Evolutionary conservation across 2,329 filamentous ascomycete genomes (phyloP), one percentile per base, ranked within the genome.

Genomic region (Aspergillus calidoustus): DNA sequence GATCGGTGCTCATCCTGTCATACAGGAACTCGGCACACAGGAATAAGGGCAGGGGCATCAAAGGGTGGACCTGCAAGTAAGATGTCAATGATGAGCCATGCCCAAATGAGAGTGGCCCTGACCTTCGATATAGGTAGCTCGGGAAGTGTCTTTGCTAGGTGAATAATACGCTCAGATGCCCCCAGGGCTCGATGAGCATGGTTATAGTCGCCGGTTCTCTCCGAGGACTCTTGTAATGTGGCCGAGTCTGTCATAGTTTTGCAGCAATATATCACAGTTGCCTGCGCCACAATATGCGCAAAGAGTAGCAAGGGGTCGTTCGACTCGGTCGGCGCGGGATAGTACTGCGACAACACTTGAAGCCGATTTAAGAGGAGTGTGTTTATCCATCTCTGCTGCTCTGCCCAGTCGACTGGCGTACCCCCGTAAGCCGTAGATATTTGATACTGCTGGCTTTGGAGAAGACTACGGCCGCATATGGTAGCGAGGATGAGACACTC

Each of bases 401-500:
- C 64, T n/a, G 30, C 47, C 48, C 60, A 66, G 48, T 69, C 51
- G n/a, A 54, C 43, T 17, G 53, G 25, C 38, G 49, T 60, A 28
- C 68, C 61, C 2, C 67, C 64, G 43, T 71, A 70, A 3, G 60
- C 68, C 23, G 65, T 59, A 7, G 62, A 60, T 15, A 68, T 63
- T 13, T 62, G 46, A 17, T 58, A 59, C 41, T 59, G 59, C 28
- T 70, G 67, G 30, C 31, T 56, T 15, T 68, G 68, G 3, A 66
- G 48, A 19, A 71, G 62, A 52, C 60, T 65, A 15, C 68, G 68
- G 2, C 68, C 68, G 51, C 68, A 69, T 8, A 71, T 64, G 1
- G 72, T 74, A 11, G 69, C 71, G 2, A 76, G 62, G 19, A 76
- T 70, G 23, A 77, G 63, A 53, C 69, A 74, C 59, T 76, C 72